Evolutionary conservation across 2,329 filamentous ascomycete species (phyloP).

Genomic region (Trichoderma atroviride): DNA sequence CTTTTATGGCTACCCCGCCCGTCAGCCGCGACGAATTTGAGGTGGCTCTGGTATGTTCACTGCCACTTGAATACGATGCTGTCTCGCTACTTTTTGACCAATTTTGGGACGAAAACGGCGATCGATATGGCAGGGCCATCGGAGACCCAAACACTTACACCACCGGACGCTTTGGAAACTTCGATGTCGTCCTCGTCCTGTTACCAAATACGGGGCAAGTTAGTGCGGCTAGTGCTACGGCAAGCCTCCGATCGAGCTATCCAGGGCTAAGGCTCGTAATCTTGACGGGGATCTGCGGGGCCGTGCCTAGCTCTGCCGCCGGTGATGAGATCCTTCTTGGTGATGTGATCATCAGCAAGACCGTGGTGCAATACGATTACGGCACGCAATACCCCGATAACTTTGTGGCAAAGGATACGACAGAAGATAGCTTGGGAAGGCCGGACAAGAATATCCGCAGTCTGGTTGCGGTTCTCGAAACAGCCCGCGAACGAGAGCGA

Average conservation of each 20-base stretch:
- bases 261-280: conserved; percentile 38
- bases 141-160: conserved; percentile 31
- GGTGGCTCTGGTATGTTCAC: too few relatives aligned
- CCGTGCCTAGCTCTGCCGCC: conserved; percentile 32
- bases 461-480: conserved; percentile 34
- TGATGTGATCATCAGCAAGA: conserved; percentile 39
- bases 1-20: too few relatives aligned
- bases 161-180: conserved; percentile 33
- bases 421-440: conserved; percentile 33
- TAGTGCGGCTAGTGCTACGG: conserved; percentile 34
- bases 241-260: conserved; percentile 40
- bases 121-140: conserved; percentile 20
- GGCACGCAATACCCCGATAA: conserved; percentile 32
- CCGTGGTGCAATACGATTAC: conserved; percentile 38
- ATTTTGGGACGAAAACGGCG: conserved; percentile 25
- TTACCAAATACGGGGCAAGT: conserved; percentile 36
- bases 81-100: conserved; percentile 27
- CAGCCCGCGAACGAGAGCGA: conserved; percentile 13
- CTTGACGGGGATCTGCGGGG: conserved; percentile 46
- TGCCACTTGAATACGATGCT: conserved; percentile 22
- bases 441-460: conserved; percentile 35
- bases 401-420: conserved; percentile 34
- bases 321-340: conserved; percentile 35
- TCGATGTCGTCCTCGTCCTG: conserved; percentile 35
- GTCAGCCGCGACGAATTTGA: too few relatives aligned